phyloP scores from a whole-genome alignment of 352 stramenopile species.

The Phytophthora pseudosyringae region DNA sequence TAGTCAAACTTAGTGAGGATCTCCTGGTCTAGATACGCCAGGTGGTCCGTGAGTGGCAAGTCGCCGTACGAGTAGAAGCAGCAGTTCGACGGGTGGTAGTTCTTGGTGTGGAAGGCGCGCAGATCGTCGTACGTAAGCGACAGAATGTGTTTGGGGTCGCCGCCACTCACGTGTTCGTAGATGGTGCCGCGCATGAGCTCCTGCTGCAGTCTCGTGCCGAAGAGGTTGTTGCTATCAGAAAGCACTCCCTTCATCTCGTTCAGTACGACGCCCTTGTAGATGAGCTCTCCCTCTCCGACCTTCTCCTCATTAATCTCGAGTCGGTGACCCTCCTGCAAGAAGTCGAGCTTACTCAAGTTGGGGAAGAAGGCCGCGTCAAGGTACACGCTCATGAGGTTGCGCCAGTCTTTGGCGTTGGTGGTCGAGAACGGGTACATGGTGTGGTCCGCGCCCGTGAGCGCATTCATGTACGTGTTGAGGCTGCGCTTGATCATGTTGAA shows the following conservation, averaged over 20 bases:
- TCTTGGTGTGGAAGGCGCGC: slow-evolving; percentile 74
- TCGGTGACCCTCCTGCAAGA: slow-evolving; percentile 83
- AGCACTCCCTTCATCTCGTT: slow-evolving; percentile 99
- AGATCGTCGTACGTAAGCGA: slow-evolving; percentile 83
- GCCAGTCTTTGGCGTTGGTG: slow-evolving; percentile 97
- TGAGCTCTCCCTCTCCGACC: slow-evolving; percentile 45
- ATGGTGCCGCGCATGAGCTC: slow-evolving; percentile 91
- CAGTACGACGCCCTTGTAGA: slow-evolving; percentile 97
- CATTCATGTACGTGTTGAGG: slow-evolving; percentile 99
- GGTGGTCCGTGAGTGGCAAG: slow-evolving; percentile 75
- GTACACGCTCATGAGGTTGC: slow-evolving; percentile 98
- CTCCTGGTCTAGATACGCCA: slow-evolving; percentile 76
- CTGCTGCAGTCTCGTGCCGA: slow-evolving; percentile 91
- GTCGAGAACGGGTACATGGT: slow-evolving; percentile 99
- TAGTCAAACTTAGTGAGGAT: slow-evolving; percentile 77
- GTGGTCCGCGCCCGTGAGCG: slow-evolving; percentile 98
- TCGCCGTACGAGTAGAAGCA: slow-evolving; percentile 93
- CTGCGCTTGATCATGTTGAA: slow-evolving; percentile 99
- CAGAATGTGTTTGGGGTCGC: slow-evolving; percentile 73
- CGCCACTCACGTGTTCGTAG: slow-evolving; percentile 86
- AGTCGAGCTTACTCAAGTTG: slow-evolving; percentile 79
- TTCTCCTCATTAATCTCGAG: slow-evolving; percentile 59
- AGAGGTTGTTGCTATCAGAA: slow-evolving; percentile 94
- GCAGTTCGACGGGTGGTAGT: slow-evolving; percentile 92
- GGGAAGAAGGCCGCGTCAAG: slow-evolving; percentile 98